Conservation (phyloP, 169 alveolate species). For the Fabrea salina region DNA sequence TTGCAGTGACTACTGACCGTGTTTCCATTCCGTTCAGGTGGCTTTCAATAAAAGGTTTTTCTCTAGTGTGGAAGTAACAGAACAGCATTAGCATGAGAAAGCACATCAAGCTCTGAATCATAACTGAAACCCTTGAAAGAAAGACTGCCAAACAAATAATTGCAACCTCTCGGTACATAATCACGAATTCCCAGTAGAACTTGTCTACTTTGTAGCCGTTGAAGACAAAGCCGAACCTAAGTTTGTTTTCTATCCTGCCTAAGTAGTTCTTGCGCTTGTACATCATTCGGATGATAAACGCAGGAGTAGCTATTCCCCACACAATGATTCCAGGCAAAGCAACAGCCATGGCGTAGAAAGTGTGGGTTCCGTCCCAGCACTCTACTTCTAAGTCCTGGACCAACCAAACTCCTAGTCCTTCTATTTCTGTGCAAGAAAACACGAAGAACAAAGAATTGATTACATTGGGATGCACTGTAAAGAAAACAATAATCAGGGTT, state of each 20-base stretch:
- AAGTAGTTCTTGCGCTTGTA: not conserved
- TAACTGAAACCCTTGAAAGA: conserved; percentile 23
- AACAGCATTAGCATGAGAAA: conserved; percentile 26
- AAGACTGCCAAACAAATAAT: conserved; percentile 40
- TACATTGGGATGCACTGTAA: conserved; percentile 49
- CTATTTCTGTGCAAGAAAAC: conserved; percentile 41
- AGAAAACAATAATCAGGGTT: no score
- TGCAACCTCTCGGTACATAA: conserved; percentile 40
- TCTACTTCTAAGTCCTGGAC: conserved; percentile 21
- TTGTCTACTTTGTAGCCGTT: conserved; percentile 36
- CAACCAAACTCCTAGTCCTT: conserved; percentile 18
- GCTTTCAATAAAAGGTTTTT: conserved; percentile 27
- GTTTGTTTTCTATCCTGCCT: not conserved
- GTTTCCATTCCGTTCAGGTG: conserved; percentile 41
- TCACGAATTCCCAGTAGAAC: conserved; percentile 53
- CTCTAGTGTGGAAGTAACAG: conserved; percentile 16
- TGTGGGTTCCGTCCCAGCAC: conserved; percentile 49
- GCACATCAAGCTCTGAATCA: conserved; percentile 36
- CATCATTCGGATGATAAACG: conserved; percentile 29
- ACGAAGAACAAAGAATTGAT: conserved; percentile 37
- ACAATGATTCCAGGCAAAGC: conserved; percentile 49
- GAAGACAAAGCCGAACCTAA: conserved; percentile 41
- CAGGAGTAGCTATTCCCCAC: conserved; percentile 57
- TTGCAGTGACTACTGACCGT: not conserved
- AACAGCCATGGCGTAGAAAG: conserved; percentile 31